phyloP scores from a whole-genome alignment of 805 yeast species.

The Lipomyces orientalis region DNA sequence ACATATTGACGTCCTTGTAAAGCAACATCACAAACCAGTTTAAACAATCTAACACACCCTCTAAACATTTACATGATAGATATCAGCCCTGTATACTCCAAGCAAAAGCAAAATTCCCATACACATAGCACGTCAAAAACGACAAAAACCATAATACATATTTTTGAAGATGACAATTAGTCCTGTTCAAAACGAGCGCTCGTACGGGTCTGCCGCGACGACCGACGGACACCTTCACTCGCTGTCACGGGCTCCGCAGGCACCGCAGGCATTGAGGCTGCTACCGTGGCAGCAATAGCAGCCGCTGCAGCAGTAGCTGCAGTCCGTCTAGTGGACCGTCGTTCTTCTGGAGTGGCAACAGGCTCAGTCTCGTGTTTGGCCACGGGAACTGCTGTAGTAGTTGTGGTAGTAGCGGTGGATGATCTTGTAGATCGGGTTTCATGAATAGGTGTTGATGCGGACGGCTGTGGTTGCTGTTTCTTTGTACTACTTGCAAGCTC shows the following conservation, averaged over 20 bases:
- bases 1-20: too few relatives aligned
- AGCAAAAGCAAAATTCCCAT: neutral
- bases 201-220: constrained; percentile 10
- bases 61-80: neutral
- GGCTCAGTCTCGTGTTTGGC: neutral
- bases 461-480: neutral
- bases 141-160: neutral
- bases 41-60: neutral
- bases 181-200: constrained; percentile 14
- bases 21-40: too few relatives aligned
- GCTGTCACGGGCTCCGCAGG: neutral
- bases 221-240: constrained; percentile 9
- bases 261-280: neutral
- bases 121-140: neutral
- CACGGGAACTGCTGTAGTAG: neutral
- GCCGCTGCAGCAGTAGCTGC: neutral
- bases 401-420: neutral
- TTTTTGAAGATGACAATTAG: neutral
- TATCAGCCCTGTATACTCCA: neutral
- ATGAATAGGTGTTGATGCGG: neutral
- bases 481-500: neutral
- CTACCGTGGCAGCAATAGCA: neutral
- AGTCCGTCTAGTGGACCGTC: constrained; percentile 3
- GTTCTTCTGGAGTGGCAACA: neutral
- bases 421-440: constrained; percentile 5